phyloP scores from a whole-genome alignment of 1,284 basidiomycete species.

The Pseudozyma sp. region DNA sequence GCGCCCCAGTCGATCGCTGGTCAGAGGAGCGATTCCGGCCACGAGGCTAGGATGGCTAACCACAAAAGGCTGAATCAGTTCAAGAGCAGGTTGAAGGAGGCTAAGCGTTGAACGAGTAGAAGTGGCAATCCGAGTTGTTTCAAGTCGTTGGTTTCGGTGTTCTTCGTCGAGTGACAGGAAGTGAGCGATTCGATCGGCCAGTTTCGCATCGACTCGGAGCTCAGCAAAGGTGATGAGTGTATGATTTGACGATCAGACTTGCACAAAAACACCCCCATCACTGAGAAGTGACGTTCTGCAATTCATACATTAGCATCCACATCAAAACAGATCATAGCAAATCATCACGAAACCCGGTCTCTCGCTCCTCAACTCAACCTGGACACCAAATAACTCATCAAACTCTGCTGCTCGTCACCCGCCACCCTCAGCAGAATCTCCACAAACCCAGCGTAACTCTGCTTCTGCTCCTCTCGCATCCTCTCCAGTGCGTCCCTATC shows the following conservation, averaged over 20 bases:
- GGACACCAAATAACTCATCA: constrained; percentile 66
- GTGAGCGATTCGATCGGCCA: too few species aligned
- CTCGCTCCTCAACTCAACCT: constrained; percentile 47
- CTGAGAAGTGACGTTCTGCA: too few species aligned
- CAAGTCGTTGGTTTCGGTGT: neutral
- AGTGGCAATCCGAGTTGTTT: too few species aligned
- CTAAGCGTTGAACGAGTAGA: constrained; percentile 32
- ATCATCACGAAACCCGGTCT: too few species aligned
- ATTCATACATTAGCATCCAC: neutral
- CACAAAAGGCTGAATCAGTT: constrained; percentile 60
- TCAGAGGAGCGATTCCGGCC: constrained; percentile 45
- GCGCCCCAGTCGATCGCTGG: constrained; percentile 52
- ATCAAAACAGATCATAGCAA: neutral
- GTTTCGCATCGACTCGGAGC: too few species aligned
- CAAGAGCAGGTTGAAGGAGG: constrained; percentile 58
- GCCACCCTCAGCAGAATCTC: constrained; percentile 61
- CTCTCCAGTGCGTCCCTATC: constrained; percentile 37
- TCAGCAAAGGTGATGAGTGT: too few species aligned
- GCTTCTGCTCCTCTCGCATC: constrained; percentile 39
- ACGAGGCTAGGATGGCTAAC: constrained; percentile 58
- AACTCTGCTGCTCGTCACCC: constrained; percentile 64
- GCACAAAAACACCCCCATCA: too few species aligned
- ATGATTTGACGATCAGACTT: too few species aligned
- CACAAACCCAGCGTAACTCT: constrained; percentile 48
- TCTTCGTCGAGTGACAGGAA: neutral